Evolutionary conservation across 176 grass and related monocot species (phyloP).

Genomic region (Elaeis guineensis): DNA sequence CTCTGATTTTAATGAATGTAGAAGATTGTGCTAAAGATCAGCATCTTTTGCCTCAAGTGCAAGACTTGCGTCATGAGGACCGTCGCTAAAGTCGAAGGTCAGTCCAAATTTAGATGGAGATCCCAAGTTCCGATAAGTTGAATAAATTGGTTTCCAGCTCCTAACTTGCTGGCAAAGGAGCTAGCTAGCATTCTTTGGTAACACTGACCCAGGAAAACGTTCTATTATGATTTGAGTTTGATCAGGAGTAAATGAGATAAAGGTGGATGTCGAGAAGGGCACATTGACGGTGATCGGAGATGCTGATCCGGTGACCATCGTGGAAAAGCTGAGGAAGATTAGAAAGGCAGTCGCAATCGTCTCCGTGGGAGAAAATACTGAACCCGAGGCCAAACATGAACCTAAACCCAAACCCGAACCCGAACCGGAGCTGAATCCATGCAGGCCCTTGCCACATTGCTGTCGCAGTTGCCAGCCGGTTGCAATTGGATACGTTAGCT

Average conservation of each 20-base stretch:
- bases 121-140: no score
- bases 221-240: no score
- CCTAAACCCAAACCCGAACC: no score
- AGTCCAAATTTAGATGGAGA: neutral
- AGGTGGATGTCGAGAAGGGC: conserved; percentile 31
- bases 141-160: neutral
- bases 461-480: no score
- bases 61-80: neutral
- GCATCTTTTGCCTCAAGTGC: neutral
- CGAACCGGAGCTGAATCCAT: no score
- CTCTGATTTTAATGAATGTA: neutral
- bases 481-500: no score
- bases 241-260: conserved; percentile 46
- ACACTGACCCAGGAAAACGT: no score
- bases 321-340: conserved; percentile 34
- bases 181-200: no score
- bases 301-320: conserved; percentile 40
- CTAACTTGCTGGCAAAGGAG: neutral
- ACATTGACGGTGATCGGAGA: conserved; percentile 53
- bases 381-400: no score
- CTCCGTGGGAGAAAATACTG: conserved; percentile 7
- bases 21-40: neutral
- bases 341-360: conserved; percentile 24
- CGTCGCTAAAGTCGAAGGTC: neutral
- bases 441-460: no score